A percentile compares a stretch with the other conserved stretches of the same genome.
phyloP scores from a whole-genome alignment of 2,329 filamentous ascomycete genomes.

The Coniosporium tulheliwenetii region DNA sequence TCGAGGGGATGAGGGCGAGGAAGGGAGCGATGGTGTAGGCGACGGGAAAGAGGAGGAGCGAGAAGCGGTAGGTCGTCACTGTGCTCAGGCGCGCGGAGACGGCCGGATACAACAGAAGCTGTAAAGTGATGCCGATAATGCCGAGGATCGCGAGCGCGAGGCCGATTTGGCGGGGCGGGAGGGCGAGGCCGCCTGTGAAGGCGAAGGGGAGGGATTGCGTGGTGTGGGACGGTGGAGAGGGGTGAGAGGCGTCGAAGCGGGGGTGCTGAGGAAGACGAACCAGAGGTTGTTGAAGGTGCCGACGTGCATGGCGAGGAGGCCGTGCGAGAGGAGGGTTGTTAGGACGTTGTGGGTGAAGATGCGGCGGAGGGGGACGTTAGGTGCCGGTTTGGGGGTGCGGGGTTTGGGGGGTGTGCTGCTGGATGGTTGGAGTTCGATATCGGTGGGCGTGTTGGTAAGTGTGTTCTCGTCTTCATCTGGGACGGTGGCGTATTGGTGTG shows the following conservation, averaged over 20 bases:
- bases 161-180: constrained; percentile 31
- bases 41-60: constrained; percentile 27
- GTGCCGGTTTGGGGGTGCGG: constrained; percentile 12
- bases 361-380: constrained; percentile 22
- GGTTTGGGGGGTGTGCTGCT: constrained; percentile 9
- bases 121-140: constrained; percentile 28
- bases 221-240: constrained; percentile 16
- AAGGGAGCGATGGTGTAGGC: constrained; percentile 28
- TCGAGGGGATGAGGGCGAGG: constrained; percentile 25
- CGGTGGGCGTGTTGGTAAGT: constrained; percentile 2
- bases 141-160: constrained; percentile 32
- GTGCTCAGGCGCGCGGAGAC: constrained; percentile 26
- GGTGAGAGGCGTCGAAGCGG: constrained; percentile 22
- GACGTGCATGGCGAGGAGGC: constrained; percentile 29
- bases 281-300: constrained; percentile 33
- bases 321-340: constrained; percentile 26
- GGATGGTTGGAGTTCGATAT: constrained; percentile 15
- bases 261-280: constrained; percentile 33
- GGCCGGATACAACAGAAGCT: constrained; percentile 29
- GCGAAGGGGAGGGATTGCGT: constrained; percentile 23
- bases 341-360: constrained; percentile 32
- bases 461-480: constrained; percentile 11
- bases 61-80: constrained; percentile 22
- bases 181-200: constrained; percentile 32
- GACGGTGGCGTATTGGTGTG: constrained; percentile 16